phyloP scores from a whole-genome alignment of 805 yeast genomes.

The Candida mattraensis region DNA sequence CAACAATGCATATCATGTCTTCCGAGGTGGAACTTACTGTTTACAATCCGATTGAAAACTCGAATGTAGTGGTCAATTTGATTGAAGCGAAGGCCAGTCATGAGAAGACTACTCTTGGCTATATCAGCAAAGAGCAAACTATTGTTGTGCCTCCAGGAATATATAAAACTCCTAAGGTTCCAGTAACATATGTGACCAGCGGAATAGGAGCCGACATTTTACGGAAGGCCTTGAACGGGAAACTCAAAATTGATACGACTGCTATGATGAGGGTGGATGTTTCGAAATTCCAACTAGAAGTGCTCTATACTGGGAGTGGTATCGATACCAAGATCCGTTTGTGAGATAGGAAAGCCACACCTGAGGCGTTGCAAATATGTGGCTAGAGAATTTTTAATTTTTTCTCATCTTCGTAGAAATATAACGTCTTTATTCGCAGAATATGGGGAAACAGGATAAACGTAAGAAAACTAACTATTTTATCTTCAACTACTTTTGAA shows the following conservation, averaged over 20 bases:
- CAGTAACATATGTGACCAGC: conserved; percentile 42
- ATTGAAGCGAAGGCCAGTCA: conserved; percentile 48
- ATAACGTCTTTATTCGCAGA: conserved; percentile 1
- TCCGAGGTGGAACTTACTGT: conserved; percentile 55
- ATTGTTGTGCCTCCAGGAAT: conserved; percentile 53
- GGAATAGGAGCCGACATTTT: conserved; percentile 52
- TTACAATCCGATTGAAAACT: conserved; percentile 53
- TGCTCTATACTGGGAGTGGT: conserved; percentile 48
- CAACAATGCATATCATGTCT: conserved; percentile 54
- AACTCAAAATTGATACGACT: conserved; percentile 45
- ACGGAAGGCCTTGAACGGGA: conserved; percentile 50
- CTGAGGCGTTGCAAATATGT: conserved; percentile 4
- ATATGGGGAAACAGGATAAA: conserved; percentile 5
- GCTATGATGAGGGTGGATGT: conserved; percentile 43
- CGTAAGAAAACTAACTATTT: neutral
- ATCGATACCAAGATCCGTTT: conserved; percentile 40
- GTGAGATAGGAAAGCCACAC: too few species aligned
- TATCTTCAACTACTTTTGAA: neutral
- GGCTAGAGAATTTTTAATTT: too few species aligned
- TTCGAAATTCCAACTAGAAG: conserved; percentile 39
- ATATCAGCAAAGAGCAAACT: conserved; percentile 40
- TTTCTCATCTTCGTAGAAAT: neutral
- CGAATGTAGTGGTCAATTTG: conserved; percentile 42
- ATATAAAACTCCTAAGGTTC: conserved; percentile 48
- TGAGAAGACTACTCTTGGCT: conserved; percentile 47